phyloP scores from a whole-genome alignment of 2,329 filamentous ascomycete genomes.

The Xylaria arbuscula region DNA sequence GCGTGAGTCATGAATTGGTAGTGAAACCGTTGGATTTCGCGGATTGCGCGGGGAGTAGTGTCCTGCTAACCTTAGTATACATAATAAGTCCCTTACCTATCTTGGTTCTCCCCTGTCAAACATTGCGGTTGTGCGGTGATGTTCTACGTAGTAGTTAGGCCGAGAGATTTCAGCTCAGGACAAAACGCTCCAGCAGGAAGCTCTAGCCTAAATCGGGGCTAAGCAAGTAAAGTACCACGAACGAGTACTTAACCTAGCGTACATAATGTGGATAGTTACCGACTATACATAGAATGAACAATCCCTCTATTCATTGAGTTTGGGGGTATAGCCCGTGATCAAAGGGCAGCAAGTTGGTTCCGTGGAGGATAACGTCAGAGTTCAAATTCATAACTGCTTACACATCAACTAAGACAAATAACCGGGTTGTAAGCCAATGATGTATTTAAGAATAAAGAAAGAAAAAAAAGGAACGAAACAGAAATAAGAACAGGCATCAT shows the following conservation, averaged over 20 bases:
- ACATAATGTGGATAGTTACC: too few relatives aligned
- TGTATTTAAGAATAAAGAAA: background rate
- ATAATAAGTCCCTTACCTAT: too few relatives aligned
- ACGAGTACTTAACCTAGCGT: background rate
- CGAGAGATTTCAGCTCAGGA: slow-evolving; percentile 27
- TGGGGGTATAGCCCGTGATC: background rate
- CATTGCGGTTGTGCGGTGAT: slow-evolving; percentile 29
- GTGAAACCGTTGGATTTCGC: background rate
- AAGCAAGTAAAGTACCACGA: slow-evolving; percentile 4
- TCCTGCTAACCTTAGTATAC: background rate
- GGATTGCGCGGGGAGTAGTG: background rate
- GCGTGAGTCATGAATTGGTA: background rate
- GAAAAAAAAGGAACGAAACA: background rate
- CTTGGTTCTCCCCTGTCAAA: background rate
- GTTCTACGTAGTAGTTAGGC: slow-evolving; percentile 11
- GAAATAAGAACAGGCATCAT: background rate
- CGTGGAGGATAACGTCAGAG: background rate
- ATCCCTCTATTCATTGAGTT: background rate
- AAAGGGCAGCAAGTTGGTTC: background rate
- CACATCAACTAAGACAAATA: background rate
- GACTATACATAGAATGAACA: background rate
- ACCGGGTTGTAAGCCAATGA: background rate
- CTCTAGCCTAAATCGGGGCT: slow-evolving; percentile 14
- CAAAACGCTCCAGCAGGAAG: background rate
- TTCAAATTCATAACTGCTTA: background rate